A percentile compares a stretch with the other conserved stretches of the same genome.
phyloP scores from a whole-genome alignment of 176 grass and related monocot genomes.

The Bromus sterilis region DNA sequence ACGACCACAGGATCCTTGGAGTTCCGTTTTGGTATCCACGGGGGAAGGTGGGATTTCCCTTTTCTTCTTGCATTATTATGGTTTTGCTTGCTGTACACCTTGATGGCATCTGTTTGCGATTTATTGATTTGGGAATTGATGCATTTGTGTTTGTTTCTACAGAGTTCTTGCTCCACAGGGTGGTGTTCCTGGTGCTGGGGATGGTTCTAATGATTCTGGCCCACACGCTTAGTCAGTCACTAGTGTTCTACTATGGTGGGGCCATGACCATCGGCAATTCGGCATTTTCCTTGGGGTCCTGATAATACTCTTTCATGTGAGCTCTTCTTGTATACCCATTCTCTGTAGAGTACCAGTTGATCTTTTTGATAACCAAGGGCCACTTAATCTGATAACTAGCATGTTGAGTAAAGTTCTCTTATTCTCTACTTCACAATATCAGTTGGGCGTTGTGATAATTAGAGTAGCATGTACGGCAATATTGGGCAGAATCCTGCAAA shows the following conservation, averaged over 20 bases:
- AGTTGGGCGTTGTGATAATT: too few relatives aligned
- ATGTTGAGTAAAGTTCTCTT: too few relatives aligned
- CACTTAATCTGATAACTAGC: too few relatives aligned
- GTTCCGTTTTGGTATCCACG: constrained; percentile 44
- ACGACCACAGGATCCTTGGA: constrained; percentile 55
- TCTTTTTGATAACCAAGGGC: too few relatives aligned
- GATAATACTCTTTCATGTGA: constrained; percentile 89
- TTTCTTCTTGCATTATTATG: too few relatives aligned
- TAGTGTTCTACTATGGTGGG: constrained; percentile 93
- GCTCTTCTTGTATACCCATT: not conserved
- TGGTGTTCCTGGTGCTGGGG: constrained; percentile 78
- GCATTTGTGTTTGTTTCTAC: too few relatives aligned
- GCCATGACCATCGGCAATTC: constrained; percentile 84
- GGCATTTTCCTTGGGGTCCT: constrained; percentile 73
- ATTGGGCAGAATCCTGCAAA: too few relatives aligned
- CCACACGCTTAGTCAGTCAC: constrained; percentile 52
- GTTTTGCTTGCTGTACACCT: not conserved
- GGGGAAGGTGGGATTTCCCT: too few relatives aligned
- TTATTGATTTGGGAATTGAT: constrained; percentile 16
- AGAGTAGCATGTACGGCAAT: too few relatives aligned
- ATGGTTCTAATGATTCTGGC: constrained; percentile 60
- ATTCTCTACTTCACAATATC: too few relatives aligned
- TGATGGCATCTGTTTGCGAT: not conserved
- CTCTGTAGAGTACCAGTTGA: not conserved
- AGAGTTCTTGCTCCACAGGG: too few relatives aligned